Evolutionary conservation across 2,329 filamentous ascomycete species (phyloP).

Genomic region (Proliferodiscus dingleyae): DNA sequence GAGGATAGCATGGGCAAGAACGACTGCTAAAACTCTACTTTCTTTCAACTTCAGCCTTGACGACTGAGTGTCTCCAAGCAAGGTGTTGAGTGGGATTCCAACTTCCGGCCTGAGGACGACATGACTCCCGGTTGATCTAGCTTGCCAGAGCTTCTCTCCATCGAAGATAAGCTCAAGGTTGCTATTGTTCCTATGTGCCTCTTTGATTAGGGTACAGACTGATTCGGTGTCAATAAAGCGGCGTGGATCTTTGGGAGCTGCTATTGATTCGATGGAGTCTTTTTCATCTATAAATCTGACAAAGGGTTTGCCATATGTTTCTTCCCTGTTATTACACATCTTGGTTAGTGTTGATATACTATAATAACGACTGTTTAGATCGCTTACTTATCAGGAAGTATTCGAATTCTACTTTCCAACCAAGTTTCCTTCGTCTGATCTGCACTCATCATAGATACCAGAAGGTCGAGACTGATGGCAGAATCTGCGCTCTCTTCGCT

Average conservation of each 20-base stretch:
- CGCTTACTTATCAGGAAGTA: background rate
- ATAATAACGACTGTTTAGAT: background rate
- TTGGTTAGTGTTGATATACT: background rate
- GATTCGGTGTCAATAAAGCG: background rate
- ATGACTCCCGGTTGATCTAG: background rate
- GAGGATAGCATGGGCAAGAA: background rate
- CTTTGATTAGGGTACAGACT: background rate
- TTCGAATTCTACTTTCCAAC: background rate
- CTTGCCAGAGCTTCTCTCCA: background rate
- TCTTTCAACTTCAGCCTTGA: slow-evolving; percentile 1
- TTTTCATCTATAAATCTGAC: background rate
- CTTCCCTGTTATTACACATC: background rate
- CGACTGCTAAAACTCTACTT: background rate
- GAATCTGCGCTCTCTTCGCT: background rate
- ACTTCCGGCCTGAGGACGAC: background rate
- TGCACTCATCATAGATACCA: background rate
- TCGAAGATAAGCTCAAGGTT: background rate
- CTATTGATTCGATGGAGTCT: background rate
- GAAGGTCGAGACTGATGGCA: background rate
- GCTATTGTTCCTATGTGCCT: background rate
- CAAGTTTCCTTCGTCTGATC: background rate
- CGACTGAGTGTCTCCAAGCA: slow-evolving; percentile 1
- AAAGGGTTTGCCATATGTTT: background rate
- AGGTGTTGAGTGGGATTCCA: background rate
- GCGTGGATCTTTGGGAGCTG: background rate